A percentile compares a stretch with the other conserved stretches of the same genome.
These are phyloP conservation scores for Neofusicoccum kwambonambiense DNA, from an alignment of 2,329 filamentous ascomycete genomes.

Conservation along the genomic window DNA sequence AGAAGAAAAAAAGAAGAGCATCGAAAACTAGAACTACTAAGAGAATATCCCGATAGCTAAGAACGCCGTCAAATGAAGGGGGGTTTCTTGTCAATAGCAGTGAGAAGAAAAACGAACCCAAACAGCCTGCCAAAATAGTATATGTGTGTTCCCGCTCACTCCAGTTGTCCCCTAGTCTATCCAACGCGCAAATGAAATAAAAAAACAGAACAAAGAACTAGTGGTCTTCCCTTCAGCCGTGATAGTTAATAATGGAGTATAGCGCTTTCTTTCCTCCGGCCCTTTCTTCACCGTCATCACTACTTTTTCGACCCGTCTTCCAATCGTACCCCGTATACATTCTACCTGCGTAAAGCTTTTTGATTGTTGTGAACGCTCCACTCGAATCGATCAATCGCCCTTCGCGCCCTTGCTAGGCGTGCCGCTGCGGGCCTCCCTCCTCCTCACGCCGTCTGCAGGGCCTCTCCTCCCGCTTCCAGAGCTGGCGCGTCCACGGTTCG, in stretches of 20 bases:
- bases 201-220: not conserved
- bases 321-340: not conserved
- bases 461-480: not conserved
- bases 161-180: constrained; percentile 8
- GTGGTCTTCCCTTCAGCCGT: not conserved
- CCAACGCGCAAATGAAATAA: not conserved
- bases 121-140: not conserved
- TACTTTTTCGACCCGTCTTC: not conserved
- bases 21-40: not conserved
- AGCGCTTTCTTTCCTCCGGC: not conserved
- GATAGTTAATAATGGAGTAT: not conserved
- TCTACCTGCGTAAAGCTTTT: not conserved
- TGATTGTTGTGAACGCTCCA: not conserved
- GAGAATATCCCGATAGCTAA: not conserved
- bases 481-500: not conserved
- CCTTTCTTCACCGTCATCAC: not conserved
- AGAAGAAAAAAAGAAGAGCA: not conserved
- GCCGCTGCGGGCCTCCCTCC: constrained; percentile 6
- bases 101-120: not conserved
- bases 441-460: constrained; percentile 1
- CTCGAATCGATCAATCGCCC: constrained; percentile 10
- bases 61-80: constrained; percentile 4
- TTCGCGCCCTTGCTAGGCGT: constrained; percentile 16
- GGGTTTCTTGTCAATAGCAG: too few species aligned
- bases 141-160: not conserved